Conservation (phyloP, 2,329 filamentous ascomycete species). For the Diaporthe helianthi region DNA sequence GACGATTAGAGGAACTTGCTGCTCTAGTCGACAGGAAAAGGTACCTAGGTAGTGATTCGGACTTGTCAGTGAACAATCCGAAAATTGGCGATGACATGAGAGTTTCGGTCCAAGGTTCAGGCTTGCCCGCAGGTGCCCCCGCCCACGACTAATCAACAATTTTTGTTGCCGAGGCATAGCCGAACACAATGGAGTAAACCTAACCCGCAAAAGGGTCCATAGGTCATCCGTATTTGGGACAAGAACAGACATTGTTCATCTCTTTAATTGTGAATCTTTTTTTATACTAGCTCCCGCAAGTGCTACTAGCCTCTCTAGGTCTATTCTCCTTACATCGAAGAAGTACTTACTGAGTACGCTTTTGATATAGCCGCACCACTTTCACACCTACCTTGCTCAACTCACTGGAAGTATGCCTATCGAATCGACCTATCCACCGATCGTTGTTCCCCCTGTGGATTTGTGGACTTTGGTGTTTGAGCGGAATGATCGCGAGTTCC, state of each 20-base stretch:
- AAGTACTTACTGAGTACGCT: not conserved
- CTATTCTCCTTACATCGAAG: too few relatives aligned
- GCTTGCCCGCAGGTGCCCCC: too few relatives aligned
- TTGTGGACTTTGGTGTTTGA: not conserved
- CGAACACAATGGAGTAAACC: too few relatives aligned
- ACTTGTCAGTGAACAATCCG: not conserved
- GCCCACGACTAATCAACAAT: slow-evolving; percentile 5
- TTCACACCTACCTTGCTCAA: not conserved
- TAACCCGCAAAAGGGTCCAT: not conserved
- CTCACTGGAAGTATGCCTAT: not conserved
- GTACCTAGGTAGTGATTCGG: not conserved
- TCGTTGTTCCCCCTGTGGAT: not conserved
- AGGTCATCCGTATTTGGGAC: not conserved
- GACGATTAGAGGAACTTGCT: too few relatives aligned
- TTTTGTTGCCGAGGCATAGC: not conserved
- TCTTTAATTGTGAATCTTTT: not conserved
- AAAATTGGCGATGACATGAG: not conserved
- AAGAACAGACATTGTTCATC: not conserved
- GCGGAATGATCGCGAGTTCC: not conserved
- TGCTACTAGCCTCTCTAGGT: not conserved
- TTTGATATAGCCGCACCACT: not conserved
- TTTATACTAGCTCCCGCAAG: too few relatives aligned
- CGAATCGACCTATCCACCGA: not conserved
- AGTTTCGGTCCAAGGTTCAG: not conserved
- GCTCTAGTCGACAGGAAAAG: not conserved